phyloP scores from a whole-genome alignment of 257 asterid species.

The Fraxinus cuspidata region DNA sequence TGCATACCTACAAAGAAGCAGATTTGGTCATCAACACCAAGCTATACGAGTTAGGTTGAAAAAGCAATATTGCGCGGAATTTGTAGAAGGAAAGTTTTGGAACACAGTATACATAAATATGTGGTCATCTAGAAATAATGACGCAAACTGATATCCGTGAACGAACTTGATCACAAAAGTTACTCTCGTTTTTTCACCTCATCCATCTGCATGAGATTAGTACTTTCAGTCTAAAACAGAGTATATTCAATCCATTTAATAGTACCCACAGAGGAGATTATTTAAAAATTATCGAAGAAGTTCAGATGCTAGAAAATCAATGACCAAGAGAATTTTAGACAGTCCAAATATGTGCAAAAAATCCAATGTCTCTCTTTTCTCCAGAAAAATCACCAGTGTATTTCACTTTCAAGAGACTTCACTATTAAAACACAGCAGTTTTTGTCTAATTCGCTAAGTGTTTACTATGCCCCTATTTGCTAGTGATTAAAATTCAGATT shows the following conservation, averaged over 20 bases:
- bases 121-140: background rate
- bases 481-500: too few relatives aligned
- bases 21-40: slow-evolving; percentile 23
- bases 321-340: background rate
- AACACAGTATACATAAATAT: background rate
- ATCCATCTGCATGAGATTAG: background rate
- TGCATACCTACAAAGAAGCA: slow-evolving; percentile 66
- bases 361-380: background rate
- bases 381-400: background rate
- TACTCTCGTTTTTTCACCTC: too few relatives aligned
- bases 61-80: background rate
- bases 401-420: too few relatives aligned
- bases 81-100: background rate
- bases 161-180: background rate
- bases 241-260: background rate
- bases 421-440: too few relatives aligned
- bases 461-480: too few relatives aligned
- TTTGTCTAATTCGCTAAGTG: too few relatives aligned
- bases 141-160: background rate
- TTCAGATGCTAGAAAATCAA: background rate
- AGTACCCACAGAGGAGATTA: background rate
- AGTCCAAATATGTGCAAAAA: background rate
- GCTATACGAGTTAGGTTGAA: slow-evolving; percentile 5
- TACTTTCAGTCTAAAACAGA: background rate
- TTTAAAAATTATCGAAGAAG: background rate